phyloP scores from a whole-genome alignment of 176 grass and related monocot species.

The Leersia perrieri region DNA sequence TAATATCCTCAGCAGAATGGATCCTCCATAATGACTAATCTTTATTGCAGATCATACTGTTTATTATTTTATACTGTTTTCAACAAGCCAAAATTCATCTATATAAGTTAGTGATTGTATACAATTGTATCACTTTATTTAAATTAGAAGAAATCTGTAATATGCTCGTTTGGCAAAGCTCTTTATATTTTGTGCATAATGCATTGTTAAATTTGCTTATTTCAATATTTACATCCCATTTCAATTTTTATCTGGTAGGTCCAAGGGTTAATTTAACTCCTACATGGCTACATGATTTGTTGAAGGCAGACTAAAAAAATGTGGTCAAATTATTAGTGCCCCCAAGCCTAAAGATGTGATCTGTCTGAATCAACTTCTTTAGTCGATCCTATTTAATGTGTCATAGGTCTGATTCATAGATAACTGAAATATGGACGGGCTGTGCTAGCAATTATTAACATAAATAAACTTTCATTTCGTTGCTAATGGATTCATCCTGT shows the following conservation, averaged over 20 bases:
- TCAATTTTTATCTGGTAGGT: background rate
- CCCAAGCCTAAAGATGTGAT: background rate
- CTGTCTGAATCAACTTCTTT: background rate
- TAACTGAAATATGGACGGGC: background rate
- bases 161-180: background rate
- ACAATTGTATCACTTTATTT: background rate
- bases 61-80: background rate
- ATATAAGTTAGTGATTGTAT: background rate
- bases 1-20: background rate
- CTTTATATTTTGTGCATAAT: background rate
- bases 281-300: background rate
- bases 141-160: background rate
- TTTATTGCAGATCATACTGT: background rate
- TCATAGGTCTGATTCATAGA: background rate
- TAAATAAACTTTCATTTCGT: background rate
- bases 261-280: background rate
- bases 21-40: background rate
- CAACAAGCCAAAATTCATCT: background rate
- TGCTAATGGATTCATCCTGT: background rate
- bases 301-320: background rate
- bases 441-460: background rate
- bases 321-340: background rate
- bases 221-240: background rate
- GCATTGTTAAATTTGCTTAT: conserved; percentile 4
- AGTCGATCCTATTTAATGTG: background rate